A percentile compares a stretch with the other conserved stretches of the same genome.
Evolutionary conservation across 2,329 filamentous ascomycete genomes (phyloP).

Genomic region (Pseudogymnoascus sp.): DNA sequence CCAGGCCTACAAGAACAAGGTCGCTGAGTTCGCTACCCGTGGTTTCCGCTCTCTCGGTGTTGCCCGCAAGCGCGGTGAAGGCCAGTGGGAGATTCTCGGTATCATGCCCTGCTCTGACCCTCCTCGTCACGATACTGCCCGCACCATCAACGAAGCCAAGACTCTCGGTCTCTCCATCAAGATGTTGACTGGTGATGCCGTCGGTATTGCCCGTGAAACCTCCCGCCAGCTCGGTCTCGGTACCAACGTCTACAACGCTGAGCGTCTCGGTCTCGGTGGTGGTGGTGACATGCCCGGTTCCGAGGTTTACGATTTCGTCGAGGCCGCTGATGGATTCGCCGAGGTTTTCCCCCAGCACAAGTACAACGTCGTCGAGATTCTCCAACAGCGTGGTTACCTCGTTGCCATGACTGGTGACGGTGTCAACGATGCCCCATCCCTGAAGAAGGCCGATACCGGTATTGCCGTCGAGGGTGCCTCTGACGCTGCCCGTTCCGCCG

Average conservation of each 20-base stretch:
- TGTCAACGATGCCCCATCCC: constrained; percentile 86
- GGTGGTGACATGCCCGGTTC: constrained; percentile 90
- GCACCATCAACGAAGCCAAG: constrained; percentile 86
- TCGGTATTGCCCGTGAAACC: constrained; percentile 87
- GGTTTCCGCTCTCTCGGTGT: constrained; percentile 92
- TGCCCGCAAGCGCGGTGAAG: constrained; percentile 77
- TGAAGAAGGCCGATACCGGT: constrained; percentile 94
- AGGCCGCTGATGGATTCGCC: constrained; percentile 89
- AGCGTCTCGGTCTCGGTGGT: constrained; percentile 81
- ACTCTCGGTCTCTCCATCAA: constrained; percentile 82
- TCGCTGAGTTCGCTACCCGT: constrained; percentile 83
- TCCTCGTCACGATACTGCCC: constrained; percentile 81
- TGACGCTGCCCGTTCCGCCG: constrained; percentile 81
- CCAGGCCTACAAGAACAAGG: constrained; percentile 83
- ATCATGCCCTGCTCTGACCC: constrained; percentile 94
- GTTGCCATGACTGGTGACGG: constrained; percentile 95
- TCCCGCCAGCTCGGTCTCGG: constrained; percentile 85
- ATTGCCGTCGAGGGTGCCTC: constrained; percentile 91
- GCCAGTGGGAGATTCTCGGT: constrained; percentile 82
- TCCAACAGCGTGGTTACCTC: constrained; percentile 86
- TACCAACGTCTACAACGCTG: constrained; percentile 89
- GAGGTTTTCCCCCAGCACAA: constrained; percentile 95
- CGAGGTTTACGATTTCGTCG: constrained; percentile 90
- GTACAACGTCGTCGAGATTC: constrained; percentile 87
- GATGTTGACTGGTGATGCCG: constrained; percentile 92